Evolutionary conservation across 176 grass and related monocot species (phyloP).

Genomic region (Carex pumila): DNA sequence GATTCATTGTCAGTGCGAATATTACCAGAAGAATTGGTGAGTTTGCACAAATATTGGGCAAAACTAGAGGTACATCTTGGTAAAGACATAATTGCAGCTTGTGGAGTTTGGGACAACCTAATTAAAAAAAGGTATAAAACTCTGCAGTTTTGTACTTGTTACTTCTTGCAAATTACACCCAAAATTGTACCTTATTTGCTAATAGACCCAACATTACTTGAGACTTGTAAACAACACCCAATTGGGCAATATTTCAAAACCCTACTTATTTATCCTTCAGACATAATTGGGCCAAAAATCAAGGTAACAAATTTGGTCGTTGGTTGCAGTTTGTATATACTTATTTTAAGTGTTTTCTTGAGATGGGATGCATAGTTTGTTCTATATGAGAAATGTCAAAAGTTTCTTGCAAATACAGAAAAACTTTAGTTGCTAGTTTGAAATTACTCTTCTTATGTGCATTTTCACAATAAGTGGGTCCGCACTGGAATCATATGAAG

Average conservation of each 20-base stretch:
- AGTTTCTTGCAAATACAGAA: neutral
- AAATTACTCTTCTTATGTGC: neutral
- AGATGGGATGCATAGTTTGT: neutral
- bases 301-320: neutral
- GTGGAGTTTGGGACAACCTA: constrained; percentile 80
- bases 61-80: constrained; percentile 67
- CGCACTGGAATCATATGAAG: constrained; percentile 65
- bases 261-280: neutral
- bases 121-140: constrained; percentile 68
- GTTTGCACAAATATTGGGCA: constrained; percentile 72
- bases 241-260: neutral
- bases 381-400: neutral
- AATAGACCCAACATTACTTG: neutral
- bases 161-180: constrained; percentile 11
- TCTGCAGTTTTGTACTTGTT: neutral
- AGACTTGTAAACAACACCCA: neutral
- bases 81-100: constrained; percentile 60
- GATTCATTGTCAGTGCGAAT: constrained; percentile 60
- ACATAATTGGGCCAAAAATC: neutral
- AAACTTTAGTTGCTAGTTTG: neutral
- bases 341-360: neutral
- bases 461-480: constrained; percentile 45
- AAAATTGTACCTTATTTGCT: neutral
- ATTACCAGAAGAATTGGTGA: constrained; percentile 53
- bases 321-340: neutral